Percentiles rank a stretch among this genome's conserved stretches.
These are phyloP conservation scores for Chlamydomonas reinhardtii DNA, from an alignment of 163 green algal genomes.

Conservation along the genomic window DNA sequence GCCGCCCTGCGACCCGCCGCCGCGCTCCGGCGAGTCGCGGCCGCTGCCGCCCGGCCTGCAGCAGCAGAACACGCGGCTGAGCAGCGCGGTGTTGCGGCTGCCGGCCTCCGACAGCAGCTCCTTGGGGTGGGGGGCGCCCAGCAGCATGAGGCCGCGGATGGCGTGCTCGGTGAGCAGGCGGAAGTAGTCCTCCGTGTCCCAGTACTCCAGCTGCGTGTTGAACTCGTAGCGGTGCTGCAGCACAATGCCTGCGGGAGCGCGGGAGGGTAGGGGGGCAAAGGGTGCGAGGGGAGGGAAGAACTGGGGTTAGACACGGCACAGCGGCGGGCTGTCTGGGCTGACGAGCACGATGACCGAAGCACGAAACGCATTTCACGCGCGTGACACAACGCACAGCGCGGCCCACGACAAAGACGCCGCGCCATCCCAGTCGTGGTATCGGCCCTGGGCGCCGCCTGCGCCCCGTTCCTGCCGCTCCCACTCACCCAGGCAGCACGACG, in stretches of 20 bases:
- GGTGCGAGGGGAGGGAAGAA: not conserved
- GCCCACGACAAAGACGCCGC: too few relatives aligned
- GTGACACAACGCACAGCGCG: too few relatives aligned
- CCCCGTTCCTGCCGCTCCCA: too few relatives aligned
- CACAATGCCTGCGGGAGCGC: slow-evolving; percentile 49
- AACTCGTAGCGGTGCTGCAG: slow-evolving; percentile 60
- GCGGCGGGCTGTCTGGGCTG: too few relatives aligned
- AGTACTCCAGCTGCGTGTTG: slow-evolving; percentile 54
- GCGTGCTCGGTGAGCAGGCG: slow-evolving; percentile 63
- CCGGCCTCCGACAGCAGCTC: slow-evolving; percentile 12
- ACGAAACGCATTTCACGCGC: too few relatives aligned
- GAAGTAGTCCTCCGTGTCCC: slow-evolving; percentile 64
- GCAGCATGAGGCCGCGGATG: slow-evolving; percentile 63
- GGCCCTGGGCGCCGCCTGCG: too few relatives aligned
- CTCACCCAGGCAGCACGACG: slow-evolving; percentile 60
- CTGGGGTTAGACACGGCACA: too few relatives aligned
- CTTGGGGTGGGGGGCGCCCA: slow-evolving; percentile 56
- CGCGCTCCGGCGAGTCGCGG: not conserved
- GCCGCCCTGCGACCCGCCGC: not conserved
- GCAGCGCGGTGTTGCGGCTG: not conserved
- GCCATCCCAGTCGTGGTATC: too few relatives aligned
- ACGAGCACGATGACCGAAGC: too few relatives aligned
- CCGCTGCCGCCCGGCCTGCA: not conserved
- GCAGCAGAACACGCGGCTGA: slow-evolving; percentile 1
- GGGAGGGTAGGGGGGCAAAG: not conserved